A percentile compares a stretch with the other conserved stretches of the same genome.
Evolutionary conservation across 768 basidiomycete species (phyloP).

Genomic region (Lactifluus pinguis): DNA sequence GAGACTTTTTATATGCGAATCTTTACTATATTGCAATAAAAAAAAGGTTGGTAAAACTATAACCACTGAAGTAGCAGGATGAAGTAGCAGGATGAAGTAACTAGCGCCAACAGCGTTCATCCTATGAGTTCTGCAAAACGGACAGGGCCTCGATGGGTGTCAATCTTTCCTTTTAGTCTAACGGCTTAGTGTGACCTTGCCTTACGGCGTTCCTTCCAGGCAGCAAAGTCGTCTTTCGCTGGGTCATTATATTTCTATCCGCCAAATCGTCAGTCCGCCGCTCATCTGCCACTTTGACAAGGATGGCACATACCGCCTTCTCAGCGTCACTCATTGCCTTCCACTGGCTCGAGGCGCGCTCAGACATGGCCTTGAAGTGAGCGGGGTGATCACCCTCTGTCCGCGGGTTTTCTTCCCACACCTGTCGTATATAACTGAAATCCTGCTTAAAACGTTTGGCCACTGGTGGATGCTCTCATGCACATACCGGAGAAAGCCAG

Average conservation of each 20-base stretch:
- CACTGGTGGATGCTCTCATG: background rate
- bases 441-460: background rate
- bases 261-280: background rate
- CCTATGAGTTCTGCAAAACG: background rate
- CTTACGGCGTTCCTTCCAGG: constrained; percentile 5
- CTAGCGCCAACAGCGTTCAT: background rate
- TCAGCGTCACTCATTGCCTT: constrained; percentile 9
- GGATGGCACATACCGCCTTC: constrained; percentile 18
- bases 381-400: background rate
- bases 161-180: background rate
- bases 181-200: background rate
- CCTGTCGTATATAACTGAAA: background rate
- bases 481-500: constrained; percentile 1
- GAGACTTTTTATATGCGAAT: constrained; percentile 3
- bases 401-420: background rate
- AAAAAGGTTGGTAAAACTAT: background rate
- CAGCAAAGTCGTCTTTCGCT: background rate
- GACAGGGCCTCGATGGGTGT: background rate
- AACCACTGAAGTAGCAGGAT: background rate
- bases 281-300: background rate
- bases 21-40: background rate
- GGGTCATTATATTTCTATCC: constrained; percentile 3
- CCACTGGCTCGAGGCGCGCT: background rate
- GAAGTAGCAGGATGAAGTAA: background rate
- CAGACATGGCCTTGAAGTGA: background rate